Conservation (phyloP, 768 basidiomycete species). For the Tulasnella sp. region DNA sequence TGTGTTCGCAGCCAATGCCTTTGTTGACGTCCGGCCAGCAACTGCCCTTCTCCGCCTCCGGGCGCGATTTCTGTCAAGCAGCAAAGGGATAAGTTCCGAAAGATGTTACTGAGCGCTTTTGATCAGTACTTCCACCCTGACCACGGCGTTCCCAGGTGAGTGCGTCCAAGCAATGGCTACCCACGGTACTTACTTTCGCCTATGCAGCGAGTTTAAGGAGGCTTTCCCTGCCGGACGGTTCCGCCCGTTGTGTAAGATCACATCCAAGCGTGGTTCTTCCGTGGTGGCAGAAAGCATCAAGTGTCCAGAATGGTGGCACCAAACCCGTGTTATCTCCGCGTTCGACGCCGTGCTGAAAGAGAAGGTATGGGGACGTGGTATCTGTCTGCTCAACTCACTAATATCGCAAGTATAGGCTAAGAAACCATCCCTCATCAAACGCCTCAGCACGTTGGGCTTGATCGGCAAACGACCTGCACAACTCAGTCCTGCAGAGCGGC, state of each 20-base stretch:
- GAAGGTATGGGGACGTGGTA: conserved; percentile 37
- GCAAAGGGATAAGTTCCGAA: conserved; percentile 69
- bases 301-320: conserved; percentile 90
- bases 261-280: conserved; percentile 68
- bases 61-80: conserved; percentile 64
- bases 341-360: conserved; percentile 81
- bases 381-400: background rate
- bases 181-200: conserved; percentile 1
- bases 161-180: background rate
- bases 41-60: conserved; percentile 65
- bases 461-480: conserved; percentile 55
- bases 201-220: conserved; percentile 75
- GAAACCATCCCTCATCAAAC: conserved; percentile 77
- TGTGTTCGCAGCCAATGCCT: conserved; percentile 20
- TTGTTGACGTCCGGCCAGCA: conserved; percentile 30
- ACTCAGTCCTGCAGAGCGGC: conserved; percentile 68
- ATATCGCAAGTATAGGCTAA: conserved; percentile 43
- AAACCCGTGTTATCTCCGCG: conserved; percentile 77
- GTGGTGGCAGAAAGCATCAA: conserved; percentile 83
- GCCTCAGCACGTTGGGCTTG: conserved; percentile 60
- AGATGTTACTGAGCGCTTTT: conserved; percentile 61
- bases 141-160: conserved; percentile 61
- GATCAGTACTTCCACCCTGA: conserved; percentile 84
- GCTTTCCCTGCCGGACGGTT: conserved; percentile 89
- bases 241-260: conserved; percentile 81